Evolutionary conservation across 345 rosid genomes (phyloP).

Genomic region (Citrus inodora): DNA sequence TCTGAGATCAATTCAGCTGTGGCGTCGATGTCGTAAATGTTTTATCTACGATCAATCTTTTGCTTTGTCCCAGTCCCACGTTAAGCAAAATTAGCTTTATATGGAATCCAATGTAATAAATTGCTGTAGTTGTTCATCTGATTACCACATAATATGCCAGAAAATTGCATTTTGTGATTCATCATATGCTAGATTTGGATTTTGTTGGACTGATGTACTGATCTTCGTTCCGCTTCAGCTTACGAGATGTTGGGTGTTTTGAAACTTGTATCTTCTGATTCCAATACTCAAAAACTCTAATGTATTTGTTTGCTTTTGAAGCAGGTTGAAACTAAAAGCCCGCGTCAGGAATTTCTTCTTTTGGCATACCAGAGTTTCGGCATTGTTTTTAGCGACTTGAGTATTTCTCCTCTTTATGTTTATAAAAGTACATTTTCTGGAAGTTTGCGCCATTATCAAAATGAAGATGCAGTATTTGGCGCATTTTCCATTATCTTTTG

Average conservation of each 20-base stretch:
- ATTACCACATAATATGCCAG: not conserved
- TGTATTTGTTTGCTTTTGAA: constrained; percentile 18
- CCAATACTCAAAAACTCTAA: not conserved
- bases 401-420: constrained; percentile 85
- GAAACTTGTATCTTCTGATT: not conserved
- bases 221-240: not conserved
- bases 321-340: constrained; percentile 60
- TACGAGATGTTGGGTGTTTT: not conserved
- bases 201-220: not conserved
- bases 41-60: not conserved
- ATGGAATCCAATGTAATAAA: not conserved
- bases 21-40: not conserved
- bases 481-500: constrained; percentile 84
- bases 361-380: constrained; percentile 92
- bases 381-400: constrained; percentile 66
- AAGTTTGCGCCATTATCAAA: constrained; percentile 44
- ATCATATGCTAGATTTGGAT: not conserved
- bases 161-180: not conserved
- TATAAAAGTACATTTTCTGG: constrained; percentile 79
- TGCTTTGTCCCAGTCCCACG: not conserved
- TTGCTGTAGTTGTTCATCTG: not conserved
- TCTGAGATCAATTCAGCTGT: not conserved
- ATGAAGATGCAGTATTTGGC: constrained; percentile 72
- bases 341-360: constrained; percentile 46
- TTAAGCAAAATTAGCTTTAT: not conserved